Evolutionary conservation across 495 filamentous ascomycete genomes (phyloP), one percentile per base, ranked within the genome.

Genomic region (Trichoderma orchidacearum): DNA sequence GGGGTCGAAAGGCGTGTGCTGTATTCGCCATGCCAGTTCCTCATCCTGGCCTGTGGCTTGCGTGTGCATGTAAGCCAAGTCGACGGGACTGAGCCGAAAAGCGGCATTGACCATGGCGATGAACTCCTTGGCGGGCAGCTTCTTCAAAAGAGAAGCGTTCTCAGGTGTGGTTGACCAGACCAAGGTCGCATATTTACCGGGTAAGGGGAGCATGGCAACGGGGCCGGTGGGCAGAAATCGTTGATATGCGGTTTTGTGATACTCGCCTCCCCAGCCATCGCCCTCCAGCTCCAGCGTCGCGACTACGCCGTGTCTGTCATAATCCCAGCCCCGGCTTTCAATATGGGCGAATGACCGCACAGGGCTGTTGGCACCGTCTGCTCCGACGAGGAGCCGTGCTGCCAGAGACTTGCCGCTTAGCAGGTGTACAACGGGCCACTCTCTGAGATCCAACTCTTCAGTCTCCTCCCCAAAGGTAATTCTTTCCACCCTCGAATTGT

Each of bases 311-410:
- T 95, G 85, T 21, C 89, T 79, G 51, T 81, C 79, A 72, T 97
- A 99, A 67, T 97, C 94, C 89, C 91, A 99, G 21, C 94, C 93
- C 3, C 82, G 75, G 29, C 84, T 86, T 51, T 82, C 69, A 62
- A 97, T 96, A 32, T 85, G 85, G 6, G 92, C 89, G 64, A 95
- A 99, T 2, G 80, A 79, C 41, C 93, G 85, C 13, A 97, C 93
- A 17, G 93, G 94, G 66, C 89, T 93, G 67, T 95, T 96, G 17
- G 89, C 85, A 11, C 93, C 93, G 64, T 99, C 93, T 13, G 94
- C 94, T 5, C 93, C 93, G 13, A 99, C 82, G 5, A 99, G 78
- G 3, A 99, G 76, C 28, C 93, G 79, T 3, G 94, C 89, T 7
- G 82, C 80, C 17, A 97, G 77, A 56, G 78, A 74, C 65, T 78